Conservation (phyloP, 768 basidiomycete species). For the Mycena rebaudengoi region DNA sequence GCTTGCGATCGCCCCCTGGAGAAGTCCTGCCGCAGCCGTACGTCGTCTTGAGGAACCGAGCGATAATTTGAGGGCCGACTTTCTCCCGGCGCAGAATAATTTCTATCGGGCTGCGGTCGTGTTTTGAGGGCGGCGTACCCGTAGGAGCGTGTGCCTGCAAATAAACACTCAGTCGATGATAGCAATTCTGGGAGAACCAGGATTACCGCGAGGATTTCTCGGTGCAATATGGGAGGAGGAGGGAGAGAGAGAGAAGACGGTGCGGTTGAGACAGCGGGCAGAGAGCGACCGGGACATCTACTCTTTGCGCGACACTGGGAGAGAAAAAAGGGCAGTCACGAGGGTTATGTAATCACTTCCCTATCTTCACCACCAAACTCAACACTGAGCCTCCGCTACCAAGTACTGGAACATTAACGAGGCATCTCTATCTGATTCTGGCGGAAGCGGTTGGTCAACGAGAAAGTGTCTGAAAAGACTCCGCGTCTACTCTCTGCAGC, state of each 20-base stretch:
- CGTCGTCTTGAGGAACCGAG: constrained; percentile 15
- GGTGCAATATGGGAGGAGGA: not conserved
- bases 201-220: constrained; percentile 17
- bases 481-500: no score
- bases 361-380: not conserved
- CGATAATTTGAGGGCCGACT: constrained; percentile 15
- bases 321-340: constrained; percentile 7
- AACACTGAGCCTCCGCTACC: no score
- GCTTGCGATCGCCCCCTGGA: not conserved
- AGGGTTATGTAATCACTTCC: constrained; percentile 2
- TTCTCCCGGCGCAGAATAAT: constrained; percentile 12
- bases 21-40: constrained; percentile 12
- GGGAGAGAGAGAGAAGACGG: constrained; percentile 16
- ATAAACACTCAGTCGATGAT: not conserved
- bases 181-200: not conserved
- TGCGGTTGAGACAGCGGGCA: constrained; percentile 26
- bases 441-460: no score
- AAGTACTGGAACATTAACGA: no score
- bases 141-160: constrained; percentile 22
- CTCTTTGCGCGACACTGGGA: constrained; percentile 9
- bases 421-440: no score
- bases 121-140: constrained; percentile 25
- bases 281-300: constrained; percentile 26
- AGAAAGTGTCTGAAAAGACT: no score
- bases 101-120: constrained; percentile 16